Base-by-base conservation (phyloP, 2,329 filamentous ascomycete genomes). In the Epichloe uncinata region DNA sequence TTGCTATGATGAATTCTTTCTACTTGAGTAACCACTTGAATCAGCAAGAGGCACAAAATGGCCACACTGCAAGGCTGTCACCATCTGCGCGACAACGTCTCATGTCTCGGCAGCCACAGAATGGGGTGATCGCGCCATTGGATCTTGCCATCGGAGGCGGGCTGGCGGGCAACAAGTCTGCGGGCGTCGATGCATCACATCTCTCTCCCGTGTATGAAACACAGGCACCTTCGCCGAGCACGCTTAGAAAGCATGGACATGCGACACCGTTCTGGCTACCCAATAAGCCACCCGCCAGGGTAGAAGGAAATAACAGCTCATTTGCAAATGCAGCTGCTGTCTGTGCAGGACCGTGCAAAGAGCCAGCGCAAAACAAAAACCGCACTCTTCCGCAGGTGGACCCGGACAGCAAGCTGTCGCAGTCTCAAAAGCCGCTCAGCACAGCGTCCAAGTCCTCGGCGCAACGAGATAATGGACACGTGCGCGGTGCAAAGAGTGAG, bases 201-300 rank as follows among this genome's bases (percentile, higher is more conserved):
- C 71, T 90, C 2, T 89, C 85, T 0, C 85, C 85, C 0, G 85
- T 89, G 0, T 84, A 84, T 49, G 85, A 89, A 66, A 76, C 78
- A 5, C 74, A 77, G n/a, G 84, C 82, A 0, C 82, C 84, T 2
- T 87, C 85, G 2, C 84, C 85, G 1, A 84, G 74, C 3, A 70
- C 75, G 12, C 68, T 69, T 50, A 73, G 82, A 49, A 80, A 74
- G 45, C 67, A 73, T 12, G 47, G 18, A 3, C 11, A 20, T 3
- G 44, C 26, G 16, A 26, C 16, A 5, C 34, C 65, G 2, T 59
- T 65, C 12, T 52, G 58, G 16, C 60, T 58, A 41, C 50, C 58
- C 26, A 62, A 60, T 16, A 61, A 60, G 43, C 54, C n/a, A 57
- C 53, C 45, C 26, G 16, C 18, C 11, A 43, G 52, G 36, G 22